A percentile compares a stretch with the other conserved stretches of the same genome.
These are phyloP conservation scores for Sanghuangporus weigelae DNA, from an alignment of 1,284 basidiomycete genomes.

Conservation along the genomic window DNA sequence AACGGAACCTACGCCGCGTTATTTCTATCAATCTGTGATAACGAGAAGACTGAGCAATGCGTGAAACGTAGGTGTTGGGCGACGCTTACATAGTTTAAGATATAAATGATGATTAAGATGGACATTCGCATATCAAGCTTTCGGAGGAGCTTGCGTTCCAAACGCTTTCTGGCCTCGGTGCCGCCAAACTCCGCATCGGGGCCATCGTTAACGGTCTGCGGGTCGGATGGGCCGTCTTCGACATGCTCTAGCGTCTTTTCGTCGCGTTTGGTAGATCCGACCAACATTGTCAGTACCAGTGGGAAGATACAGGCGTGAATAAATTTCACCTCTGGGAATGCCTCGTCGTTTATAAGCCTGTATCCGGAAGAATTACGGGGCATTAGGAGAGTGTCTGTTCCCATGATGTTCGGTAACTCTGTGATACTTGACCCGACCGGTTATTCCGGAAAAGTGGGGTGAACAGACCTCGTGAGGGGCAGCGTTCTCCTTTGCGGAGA, in stretches of 20 bases:
- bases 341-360: constrained; percentile 5
- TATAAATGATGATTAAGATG: constrained; percentile 10
- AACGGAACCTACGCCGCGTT: constrained; percentile 48
- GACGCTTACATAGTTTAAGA: constrained; percentile 9
- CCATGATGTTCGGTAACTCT: background rate
- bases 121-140: constrained; percentile 31
- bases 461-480: background rate
- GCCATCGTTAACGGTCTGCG: background rate
- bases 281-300: background rate
- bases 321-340: background rate
- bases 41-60: background rate
- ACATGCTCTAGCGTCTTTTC: constrained; percentile 28
- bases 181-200: constrained; percentile 23
- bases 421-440: background rate
- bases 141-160: constrained; percentile 24
- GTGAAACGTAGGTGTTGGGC: background rate
- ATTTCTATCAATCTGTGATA: constrained; percentile 55
- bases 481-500: too few species aligned
- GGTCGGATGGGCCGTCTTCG: constrained; percentile 12
- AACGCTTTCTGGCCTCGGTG: constrained; percentile 17
- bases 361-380: constrained; percentile 3
- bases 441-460: background rate
- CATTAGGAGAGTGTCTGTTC: background rate
- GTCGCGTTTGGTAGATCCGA: constrained; percentile 22
- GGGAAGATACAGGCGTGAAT: background rate